Conservation (phyloP, 2,329 filamentous ascomycete genomes). For the Fusarium denticulatum region DNA sequence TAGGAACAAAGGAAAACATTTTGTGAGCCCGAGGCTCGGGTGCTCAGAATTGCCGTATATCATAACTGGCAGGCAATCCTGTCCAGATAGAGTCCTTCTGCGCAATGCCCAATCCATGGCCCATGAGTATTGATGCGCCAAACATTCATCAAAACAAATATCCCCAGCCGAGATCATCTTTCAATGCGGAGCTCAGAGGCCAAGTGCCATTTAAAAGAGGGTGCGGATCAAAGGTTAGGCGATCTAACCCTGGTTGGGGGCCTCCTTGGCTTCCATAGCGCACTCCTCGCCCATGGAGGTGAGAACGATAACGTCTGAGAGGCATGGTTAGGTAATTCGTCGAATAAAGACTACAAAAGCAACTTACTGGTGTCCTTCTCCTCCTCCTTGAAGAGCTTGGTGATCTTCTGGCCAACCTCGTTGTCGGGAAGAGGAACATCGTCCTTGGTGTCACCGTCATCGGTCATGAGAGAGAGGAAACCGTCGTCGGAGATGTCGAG, state of each 20-base stretch:
- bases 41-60: constrained; percentile 43
- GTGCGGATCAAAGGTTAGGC: constrained; percentile 33
- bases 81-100: constrained; percentile 56
- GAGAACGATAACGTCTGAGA: constrained; percentile 86
- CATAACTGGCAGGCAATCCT: constrained; percentile 53
- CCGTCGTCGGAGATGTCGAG: constrained; percentile 93
- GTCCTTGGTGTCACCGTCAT: constrained; percentile 88
- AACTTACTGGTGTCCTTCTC: constrained; percentile 93
- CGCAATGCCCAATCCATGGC: constrained; percentile 55
- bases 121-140: constrained; percentile 49
- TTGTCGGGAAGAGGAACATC: constrained; percentile 94
- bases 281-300: constrained; percentile 96
- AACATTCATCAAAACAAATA: constrained; percentile 49
- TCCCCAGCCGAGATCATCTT: constrained; percentile 40
- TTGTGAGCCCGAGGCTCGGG: constrained; percentile 30
- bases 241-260: constrained; percentile 60
- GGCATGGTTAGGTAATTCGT: constrained; percentile 19
- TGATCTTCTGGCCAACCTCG: constrained; percentile 88
- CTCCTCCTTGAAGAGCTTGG: constrained; percentile 80
- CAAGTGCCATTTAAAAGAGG: constrained; percentile 41
- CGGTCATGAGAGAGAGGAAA: constrained; percentile 93
- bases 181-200: constrained; percentile 40
- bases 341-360: not conserved
- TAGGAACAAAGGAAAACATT: constrained; percentile 52
- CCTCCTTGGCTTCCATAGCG: constrained; percentile 94